Evolutionary conservation across 2,329 filamentous ascomycete species (phyloP).

Genomic region (Verticillium longisporum): DNA sequence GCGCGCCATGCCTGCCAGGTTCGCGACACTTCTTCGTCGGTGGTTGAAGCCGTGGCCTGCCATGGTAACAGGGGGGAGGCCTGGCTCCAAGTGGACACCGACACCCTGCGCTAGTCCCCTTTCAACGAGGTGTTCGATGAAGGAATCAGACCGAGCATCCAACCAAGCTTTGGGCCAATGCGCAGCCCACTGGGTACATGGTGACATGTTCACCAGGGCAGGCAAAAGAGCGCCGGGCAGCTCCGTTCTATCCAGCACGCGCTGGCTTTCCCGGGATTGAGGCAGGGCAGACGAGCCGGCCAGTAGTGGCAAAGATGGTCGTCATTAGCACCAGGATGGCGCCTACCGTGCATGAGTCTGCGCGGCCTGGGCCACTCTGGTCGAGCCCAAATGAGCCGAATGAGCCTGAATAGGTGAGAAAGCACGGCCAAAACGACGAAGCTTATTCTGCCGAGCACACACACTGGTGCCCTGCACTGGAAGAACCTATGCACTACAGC

Average conservation of each 20-base stretch:
- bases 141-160: background rate
- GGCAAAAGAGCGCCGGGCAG: background rate
- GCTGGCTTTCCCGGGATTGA: background rate
- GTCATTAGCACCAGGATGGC: background rate
- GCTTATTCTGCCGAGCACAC: background rate
- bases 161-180: slow-evolving; percentile 1
- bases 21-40: background rate
- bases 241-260: too few relatives aligned
- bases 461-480: too few relatives aligned
- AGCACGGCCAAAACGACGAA: background rate
- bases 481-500: too few relatives aligned
- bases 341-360: background rate
- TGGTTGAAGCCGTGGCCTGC: background rate
- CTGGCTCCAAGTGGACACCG: background rate
- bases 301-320: background rate
- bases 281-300: background rate
- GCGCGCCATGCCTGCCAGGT: background rate
- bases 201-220: background rate
- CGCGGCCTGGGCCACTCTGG: background rate
- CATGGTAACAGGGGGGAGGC: background rate
- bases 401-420: background rate
- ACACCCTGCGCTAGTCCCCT: background rate
- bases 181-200: background rate
- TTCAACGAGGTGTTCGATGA: background rate
- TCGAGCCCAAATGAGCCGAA: background rate